Percentiles rank a stretch among this genome's conserved stretches.
These are phyloP conservation scores for Chrysosporium queenslandicum DNA, from an alignment of 2,329 filamentous ascomycete genomes.

Conservation along the genomic window DNA sequence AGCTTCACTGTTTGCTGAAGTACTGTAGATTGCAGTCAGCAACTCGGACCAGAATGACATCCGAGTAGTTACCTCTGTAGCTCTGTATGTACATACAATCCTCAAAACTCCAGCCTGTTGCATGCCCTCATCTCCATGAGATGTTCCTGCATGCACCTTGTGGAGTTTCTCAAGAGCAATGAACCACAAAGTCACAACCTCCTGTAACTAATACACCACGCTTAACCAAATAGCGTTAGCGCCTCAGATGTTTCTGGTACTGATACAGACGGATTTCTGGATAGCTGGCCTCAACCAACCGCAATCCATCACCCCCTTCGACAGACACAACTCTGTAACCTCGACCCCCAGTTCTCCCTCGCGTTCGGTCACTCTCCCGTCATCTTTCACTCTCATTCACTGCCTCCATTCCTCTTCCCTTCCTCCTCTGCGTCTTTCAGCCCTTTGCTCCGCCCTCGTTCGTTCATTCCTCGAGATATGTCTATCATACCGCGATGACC, in stretches of 20 bases:
- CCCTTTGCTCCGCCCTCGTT: not conserved
- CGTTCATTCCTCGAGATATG: not conserved
- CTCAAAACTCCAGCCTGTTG: no score
- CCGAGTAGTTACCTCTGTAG: no score
- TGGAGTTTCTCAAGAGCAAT: not conserved
- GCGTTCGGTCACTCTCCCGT: not conserved
- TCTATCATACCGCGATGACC: slow-evolving; percentile 3
- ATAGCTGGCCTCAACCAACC: slow-evolving; percentile 14
- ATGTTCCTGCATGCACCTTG: not conserved
- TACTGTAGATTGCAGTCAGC: no score
- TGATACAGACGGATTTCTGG: slow-evolving; percentile 5
- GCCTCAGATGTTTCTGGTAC: slow-evolving; percentile 3
- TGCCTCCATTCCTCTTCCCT: not conserved
- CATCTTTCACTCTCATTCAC: not conserved
- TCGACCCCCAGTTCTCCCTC: not conserved
- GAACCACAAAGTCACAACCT: not conserved
- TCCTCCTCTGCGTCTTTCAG: not conserved
- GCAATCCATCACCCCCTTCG: slow-evolving; percentile 8
- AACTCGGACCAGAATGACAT: no score
- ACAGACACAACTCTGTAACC: not conserved
- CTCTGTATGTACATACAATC: no score
- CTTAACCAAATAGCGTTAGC: slow-evolving; percentile 7
- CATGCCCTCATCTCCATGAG: not conserved
- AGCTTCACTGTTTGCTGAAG: no score
- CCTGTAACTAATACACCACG: not conserved